These are phyloP conservation scores for Kwoniella heveanensis DNA, from an alignment of 768 basidiomycete genomes.

Conservation along the genomic window DNA sequence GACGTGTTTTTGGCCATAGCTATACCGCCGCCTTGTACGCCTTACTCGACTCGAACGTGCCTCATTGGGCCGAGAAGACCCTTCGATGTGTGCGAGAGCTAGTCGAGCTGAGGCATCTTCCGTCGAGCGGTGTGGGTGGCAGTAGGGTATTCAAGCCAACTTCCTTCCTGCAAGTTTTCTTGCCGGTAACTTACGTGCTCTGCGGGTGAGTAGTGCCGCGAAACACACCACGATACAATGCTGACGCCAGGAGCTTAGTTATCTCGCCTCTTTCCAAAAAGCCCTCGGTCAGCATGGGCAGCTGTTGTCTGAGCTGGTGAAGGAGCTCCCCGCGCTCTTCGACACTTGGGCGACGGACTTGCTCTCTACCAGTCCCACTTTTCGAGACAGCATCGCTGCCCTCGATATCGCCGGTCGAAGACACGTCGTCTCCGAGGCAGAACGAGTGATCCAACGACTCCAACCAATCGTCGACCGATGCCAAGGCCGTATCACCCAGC, in stretches of 20 bases:
- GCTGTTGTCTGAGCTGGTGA: background rate
- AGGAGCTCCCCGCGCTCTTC: background rate
- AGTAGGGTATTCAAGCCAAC: background rate
- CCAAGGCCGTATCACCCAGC: background rate
- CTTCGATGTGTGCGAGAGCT: background rate
- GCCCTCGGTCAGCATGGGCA: background rate
- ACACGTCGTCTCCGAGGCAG: background rate
- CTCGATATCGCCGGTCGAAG: background rate
- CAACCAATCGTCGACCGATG: background rate
- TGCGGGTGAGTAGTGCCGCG: background rate
- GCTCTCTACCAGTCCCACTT: background rate
- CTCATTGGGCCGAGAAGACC: background rate
- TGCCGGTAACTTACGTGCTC: background rate
- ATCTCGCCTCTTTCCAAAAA: background rate
- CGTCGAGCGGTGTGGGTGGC: background rate
- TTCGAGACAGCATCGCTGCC: background rate
- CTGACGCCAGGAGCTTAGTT: background rate
- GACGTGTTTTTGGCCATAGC: background rate
- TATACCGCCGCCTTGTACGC: background rate
- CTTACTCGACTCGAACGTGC: background rate
- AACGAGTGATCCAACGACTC: background rate
- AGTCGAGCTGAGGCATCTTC: background rate
- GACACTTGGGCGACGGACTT: background rate
- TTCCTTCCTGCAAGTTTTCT: background rate
- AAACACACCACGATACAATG: background rate